These are phyloP conservation scores for Cordyceps javanica DNA, from an alignment of 2,329 filamentous ascomycete genomes.

Conservation along the genomic window DNA sequence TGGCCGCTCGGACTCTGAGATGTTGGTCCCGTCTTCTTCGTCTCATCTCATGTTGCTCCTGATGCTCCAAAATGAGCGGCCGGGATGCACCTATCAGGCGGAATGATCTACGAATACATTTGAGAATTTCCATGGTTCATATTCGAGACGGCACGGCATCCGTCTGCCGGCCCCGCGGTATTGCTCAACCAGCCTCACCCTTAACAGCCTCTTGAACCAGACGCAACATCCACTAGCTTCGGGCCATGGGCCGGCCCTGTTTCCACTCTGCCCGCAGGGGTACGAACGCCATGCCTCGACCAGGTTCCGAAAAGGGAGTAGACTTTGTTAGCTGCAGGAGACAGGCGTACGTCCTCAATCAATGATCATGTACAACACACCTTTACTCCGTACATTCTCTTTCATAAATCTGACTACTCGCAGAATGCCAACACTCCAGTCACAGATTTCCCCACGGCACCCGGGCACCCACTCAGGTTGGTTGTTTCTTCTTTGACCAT, in stretches of 20 bases:
- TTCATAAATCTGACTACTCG: neutral
- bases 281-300: constrained; percentile 5
- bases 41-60: neutral
- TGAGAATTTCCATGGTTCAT: neutral
- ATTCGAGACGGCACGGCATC: too few relatives aligned
- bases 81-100: neutral
- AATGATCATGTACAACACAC: neutral
- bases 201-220: neutral
- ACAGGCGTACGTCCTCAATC: neutral
- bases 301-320: neutral
- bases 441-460: neutral
- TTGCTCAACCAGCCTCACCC: neutral
- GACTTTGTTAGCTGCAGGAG: neutral
- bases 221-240: neutral
- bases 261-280: neutral
- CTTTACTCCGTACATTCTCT: neutral
- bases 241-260: neutral
- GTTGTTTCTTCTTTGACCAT: constrained; percentile 4
- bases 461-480: neutral
- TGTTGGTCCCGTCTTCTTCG: neutral
- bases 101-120: too few relatives aligned
- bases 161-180: neutral
- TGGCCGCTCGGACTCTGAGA: neutral
- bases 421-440: neutral
- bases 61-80: neutral